phyloP scores from a whole-genome alignment of 495 filamentous ascomycete species.

The Xylaria venustula region DNA sequence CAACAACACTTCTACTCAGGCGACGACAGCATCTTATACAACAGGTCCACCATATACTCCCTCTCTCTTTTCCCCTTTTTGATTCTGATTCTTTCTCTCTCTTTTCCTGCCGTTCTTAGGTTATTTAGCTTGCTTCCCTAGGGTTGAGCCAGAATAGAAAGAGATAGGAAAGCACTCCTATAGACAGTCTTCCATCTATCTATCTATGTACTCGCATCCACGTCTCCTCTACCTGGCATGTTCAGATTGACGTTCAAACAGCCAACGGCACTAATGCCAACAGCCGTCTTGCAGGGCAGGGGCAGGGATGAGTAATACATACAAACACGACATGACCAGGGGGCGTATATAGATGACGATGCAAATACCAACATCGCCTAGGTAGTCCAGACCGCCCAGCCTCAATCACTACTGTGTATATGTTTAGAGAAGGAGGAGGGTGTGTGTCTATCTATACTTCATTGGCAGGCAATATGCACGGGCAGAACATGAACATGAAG shows the following conservation, averaged over 20 bases:
- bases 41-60: no score
- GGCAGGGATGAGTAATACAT: slow-evolving; percentile 23
- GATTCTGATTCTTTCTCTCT: no score
- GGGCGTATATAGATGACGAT: slow-evolving; percentile 9
- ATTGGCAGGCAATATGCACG: background rate
- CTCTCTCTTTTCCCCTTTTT: no score
- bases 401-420: background rate
- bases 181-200: no score
- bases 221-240: background rate
- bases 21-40: no score
- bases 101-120: no score
- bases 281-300: slow-evolving; percentile 32
- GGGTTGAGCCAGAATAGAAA: no score
- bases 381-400: slow-evolving; percentile 8
- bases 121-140: no score
- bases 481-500: no score
- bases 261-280: slow-evolving; percentile 40
- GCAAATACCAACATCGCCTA: slow-evolving; percentile 5
- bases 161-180: no score
- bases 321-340: slow-evolving; percentile 23
- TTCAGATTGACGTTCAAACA: slow-evolving; percentile 46
- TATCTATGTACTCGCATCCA: background rate
- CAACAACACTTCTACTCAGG: no score
- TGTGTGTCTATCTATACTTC: background rate
- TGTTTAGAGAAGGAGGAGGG: background rate